Conservation (phyloP, 23 red algal genomes). For the Pyropia haitanensis region DNA sequence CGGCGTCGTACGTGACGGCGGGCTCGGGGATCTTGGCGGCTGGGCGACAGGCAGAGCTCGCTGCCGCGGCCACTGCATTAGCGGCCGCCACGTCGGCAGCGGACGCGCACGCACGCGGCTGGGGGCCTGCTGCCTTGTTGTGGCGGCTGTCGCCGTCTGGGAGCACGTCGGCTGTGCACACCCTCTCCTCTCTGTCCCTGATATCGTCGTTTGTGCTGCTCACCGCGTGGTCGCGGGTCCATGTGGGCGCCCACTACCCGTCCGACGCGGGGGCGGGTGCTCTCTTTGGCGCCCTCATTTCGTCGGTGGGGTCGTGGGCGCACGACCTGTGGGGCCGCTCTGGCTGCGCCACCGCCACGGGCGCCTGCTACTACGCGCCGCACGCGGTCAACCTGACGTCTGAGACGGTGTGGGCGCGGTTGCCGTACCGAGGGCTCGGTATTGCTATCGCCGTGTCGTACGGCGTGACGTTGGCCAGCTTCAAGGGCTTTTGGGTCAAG, state of each 20-base stretch:
- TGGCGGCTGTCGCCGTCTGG: constrained; percentile 9
- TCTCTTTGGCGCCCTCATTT: constrained; percentile 35
- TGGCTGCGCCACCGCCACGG: constrained; percentile 7
- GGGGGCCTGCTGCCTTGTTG: neutral
- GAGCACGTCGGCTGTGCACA: neutral
- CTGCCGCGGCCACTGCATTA: neutral
- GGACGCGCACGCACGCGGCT: neutral
- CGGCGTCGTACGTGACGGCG: no score
- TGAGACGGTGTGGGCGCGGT: neutral
- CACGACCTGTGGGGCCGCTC: constrained; percentile 16
- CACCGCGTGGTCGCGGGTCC: constrained; percentile 59
- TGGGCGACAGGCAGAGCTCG: no score
- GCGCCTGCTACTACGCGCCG: neutral
- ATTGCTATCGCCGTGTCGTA: constrained; percentile 12
- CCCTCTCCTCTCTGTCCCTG: constrained; percentile 7
- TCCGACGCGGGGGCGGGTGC: constrained; percentile 67
- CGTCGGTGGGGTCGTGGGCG: constrained; percentile 13
- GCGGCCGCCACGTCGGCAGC: neutral
- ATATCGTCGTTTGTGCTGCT: constrained; percentile 16
- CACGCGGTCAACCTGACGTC: neutral
- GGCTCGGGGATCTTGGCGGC: no score
- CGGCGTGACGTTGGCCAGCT: constrained; percentile 28
- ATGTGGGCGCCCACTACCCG: constrained; percentile 72
- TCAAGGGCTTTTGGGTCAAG: constrained; percentile 72
- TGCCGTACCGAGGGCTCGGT: neutral